Conservation (phyloP, 2,329 filamentous ascomycete genomes). For the Cordyceps cicadae region DNA sequence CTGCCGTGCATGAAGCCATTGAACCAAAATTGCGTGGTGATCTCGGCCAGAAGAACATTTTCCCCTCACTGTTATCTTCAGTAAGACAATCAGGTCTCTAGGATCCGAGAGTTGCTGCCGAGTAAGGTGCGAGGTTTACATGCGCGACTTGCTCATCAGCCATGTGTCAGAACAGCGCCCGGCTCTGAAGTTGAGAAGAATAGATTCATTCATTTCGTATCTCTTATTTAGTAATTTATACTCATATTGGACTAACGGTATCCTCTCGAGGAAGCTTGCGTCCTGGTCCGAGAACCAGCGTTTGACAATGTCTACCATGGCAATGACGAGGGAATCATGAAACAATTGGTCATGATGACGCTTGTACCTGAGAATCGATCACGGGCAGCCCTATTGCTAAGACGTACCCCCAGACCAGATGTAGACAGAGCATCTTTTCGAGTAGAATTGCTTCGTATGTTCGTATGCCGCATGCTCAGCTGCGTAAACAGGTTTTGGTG, state of each 20-base stretch:
- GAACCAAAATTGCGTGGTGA: constrained; percentile 33
- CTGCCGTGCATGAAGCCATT: constrained; percentile 27
- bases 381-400: background rate
- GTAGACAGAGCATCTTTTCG: background rate
- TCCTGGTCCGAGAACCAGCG: background rate
- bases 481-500: background rate
- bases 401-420: background rate
- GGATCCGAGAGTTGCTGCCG: constrained; percentile 18
- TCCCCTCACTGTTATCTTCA: constrained; percentile 18
- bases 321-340: background rate
- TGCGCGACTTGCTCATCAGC: constrained; percentile 10
- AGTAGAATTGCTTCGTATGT: background rate
- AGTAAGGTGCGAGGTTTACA: background rate
- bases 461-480: background rate
- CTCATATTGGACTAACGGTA: background rate
- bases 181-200: background rate
- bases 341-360: background rate
- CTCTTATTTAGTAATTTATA: background rate
- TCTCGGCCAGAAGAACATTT: constrained; percentile 30
- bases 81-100: constrained; percentile 34
- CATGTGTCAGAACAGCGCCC: background rate
- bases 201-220: background rate
- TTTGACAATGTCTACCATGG: background rate
- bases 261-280: background rate
- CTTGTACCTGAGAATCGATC: background rate